Base-by-base conservation (phyloP, 2,329 filamentous ascomycete species). In the Cylindrodendrum hubeiense region DNA sequence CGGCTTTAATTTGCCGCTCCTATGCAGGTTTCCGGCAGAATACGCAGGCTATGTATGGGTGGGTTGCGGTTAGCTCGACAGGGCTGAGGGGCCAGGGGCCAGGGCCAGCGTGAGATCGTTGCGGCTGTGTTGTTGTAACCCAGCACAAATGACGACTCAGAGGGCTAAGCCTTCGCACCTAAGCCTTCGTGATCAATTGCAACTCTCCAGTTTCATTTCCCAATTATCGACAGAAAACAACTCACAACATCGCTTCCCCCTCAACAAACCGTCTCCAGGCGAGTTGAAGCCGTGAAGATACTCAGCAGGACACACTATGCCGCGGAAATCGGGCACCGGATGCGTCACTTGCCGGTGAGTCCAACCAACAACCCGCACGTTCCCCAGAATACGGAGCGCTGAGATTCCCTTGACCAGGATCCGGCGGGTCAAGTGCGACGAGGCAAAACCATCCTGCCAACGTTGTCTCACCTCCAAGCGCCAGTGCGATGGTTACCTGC, bases 401-500 rank as follows among this genome's bases (percentile, higher is more conserved):
- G 13, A 17, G 0, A 30, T 47, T 51, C 4, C 10, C 12, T 10
- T 33, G 24, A 51, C 22, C 3, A 79, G 77, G 39, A 78, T 81
- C 46, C 78, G 78, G 1, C 77, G 77, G 22, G 75, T 80, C 3
- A 79, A 79, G 49, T 80, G 79, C 60, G 79, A 80, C 60, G 76
- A 78, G 66, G 55, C 65, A 17, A 76, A 74, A 39, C 79, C 79
- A 0, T 51, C 52, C 1, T 80, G 79, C 58, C 67, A 67, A 6
- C 72, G 73, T 33, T 79, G 72, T 17, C 15, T 66, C 22, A 69
- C 26, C 7, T 66, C 72, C 6, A 71, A 71, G 53, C 77, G 79
- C 2, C 70, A 67, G 12, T 80, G 79, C 59, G 79, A 80, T 56
- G 78, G 78, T 15, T 80, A 80, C 60, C 64, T 76, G 1, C 58